Evolutionary conservation across 768 basidiomycete species (phyloP).

Genomic region (Hemileccinum rubropunctum): DNA sequence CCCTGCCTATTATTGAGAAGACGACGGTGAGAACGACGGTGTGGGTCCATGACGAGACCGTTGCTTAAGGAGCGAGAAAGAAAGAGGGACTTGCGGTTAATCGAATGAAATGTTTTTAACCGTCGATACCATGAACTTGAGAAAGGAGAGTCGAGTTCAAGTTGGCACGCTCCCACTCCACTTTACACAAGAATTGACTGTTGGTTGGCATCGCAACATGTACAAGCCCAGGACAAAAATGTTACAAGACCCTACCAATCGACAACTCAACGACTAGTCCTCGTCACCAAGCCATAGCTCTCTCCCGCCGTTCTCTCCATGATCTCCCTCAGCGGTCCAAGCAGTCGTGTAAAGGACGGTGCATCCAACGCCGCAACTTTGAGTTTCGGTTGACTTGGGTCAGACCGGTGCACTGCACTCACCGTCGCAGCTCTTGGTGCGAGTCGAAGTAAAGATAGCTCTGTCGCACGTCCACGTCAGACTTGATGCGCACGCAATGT

Average conservation of each 20-base stretch:
- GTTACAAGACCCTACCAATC: background rate
- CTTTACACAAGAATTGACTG: no score
- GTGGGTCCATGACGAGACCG: constrained; percentile 20
- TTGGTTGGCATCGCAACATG: constrained; percentile 33
- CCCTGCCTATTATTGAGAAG: constrained; percentile 26
- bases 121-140: constrained; percentile 11
- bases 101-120: background rate
- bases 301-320: constrained; percentile 91
- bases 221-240: no score
- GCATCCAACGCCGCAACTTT: constrained; percentile 94
- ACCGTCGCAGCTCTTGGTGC: constrained; percentile 97
- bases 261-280: constrained; percentile 31
- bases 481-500: background rate
- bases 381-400: constrained; percentile 57
- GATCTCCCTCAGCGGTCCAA: constrained; percentile 89
- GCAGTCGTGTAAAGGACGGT: constrained; percentile 87
- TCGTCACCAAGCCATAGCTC: constrained; percentile 47
- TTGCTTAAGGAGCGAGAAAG: constrained; percentile 14
- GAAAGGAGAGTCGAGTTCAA: background rate
- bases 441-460: constrained; percentile 84
- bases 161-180: constrained; percentile 19
- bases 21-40: constrained; percentile 14
- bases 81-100: constrained; percentile 24
- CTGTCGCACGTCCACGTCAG: constrained; percentile 41
- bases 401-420: constrained; percentile 57